Evolutionary conservation across 31 red algal genomes (phyloP), one percentile per base, ranked within the genome.

Genomic region (Pterothamnion heteromorphum): DNA sequence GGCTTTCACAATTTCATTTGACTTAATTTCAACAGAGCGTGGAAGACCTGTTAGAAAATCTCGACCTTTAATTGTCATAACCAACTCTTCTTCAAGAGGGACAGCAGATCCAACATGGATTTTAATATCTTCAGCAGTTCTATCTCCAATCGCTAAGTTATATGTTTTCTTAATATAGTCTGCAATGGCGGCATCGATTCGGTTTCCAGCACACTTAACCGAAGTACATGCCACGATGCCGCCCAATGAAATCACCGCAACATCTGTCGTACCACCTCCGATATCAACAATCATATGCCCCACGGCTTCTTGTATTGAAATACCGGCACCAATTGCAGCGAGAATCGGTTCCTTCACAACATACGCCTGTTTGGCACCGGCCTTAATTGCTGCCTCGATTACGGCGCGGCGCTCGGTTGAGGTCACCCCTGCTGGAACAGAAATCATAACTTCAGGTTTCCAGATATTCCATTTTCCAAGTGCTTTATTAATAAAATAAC

Each of bases 231-330:
- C 44, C 26, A 90, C 87, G 28, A 90, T 90, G 26, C 87, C 87
- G 22, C 41, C 36, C 89, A 91, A 27, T 22, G 71, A 81, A 22
- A 81, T 36, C 32, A 91, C 34, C 71, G 89, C 89, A 24, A 81
- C 57, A 26, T 91, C 89, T 37, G 72, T 91, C 74, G 89, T 91
- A 20, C 89, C 89, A 37, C 89, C 87, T 31, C 89, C 89, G 57
- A 91, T 91, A 37, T 91, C 89, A n/a, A 91, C 89, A 35, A 91
- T 81, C 89, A 91, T 91, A 27, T 78, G 23, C 21, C 89, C 89
- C 30, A 21, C 22, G 27, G 89, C 31, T 37, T 91, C 89, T 24
- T 81, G 28, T 20, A 91, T 39, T 28, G 71, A 33, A 35, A 91
- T 32, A 30, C 74, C 89, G 23, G 28, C 89, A 21, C 89, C 89